Evolutionary conservation across 164 flowering plant species (phyloP).

Genomic region (Umbellularia californica): DNA sequence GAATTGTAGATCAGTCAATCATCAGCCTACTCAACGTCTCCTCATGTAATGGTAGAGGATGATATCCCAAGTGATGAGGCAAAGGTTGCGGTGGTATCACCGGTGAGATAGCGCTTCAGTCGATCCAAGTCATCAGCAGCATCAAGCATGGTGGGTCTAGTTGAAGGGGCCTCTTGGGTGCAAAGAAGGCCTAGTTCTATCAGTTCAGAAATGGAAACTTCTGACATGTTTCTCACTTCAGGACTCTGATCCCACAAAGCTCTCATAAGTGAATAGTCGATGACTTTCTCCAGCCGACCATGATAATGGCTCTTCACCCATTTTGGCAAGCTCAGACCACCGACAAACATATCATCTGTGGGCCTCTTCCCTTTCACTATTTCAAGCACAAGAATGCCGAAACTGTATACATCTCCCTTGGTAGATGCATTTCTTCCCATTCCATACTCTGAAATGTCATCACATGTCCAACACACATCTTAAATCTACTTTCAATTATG

Average conservation of each 20-base stretch:
- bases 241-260: slow-evolving; percentile 15
- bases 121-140: slow-evolving; percentile 31
- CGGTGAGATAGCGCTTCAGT: slow-evolving; percentile 25
- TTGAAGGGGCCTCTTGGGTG: slow-evolving; percentile 29
- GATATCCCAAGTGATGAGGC: slow-evolving; percentile 23
- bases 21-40: neutral
- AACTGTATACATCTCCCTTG: slow-evolving; percentile 34
- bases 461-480: neutral
- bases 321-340: slow-evolving; percentile 19
- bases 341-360: slow-evolving; percentile 21
- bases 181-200: slow-evolving; percentile 31
- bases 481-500: neutral
- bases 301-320: slow-evolving; percentile 27
- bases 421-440: slow-evolving; percentile 26
- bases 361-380: slow-evolving; percentile 28
- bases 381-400: slow-evolving; percentile 27
- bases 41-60: slow-evolving; percentile 8
- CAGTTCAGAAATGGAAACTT: slow-evolving; percentile 17
- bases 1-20: slow-evolving; percentile 7
- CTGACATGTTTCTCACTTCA: slow-evolving; percentile 21
- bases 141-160: slow-evolving; percentile 29
- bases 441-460: slow-evolving; percentile 22
- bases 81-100: slow-evolving; percentile 25
- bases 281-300: slow-evolving; percentile 18
- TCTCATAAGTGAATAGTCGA: slow-evolving; percentile 16